Base-by-base conservation (phyloP, 352 stramenopile genomes). In the Pythium dissimile region DNA sequence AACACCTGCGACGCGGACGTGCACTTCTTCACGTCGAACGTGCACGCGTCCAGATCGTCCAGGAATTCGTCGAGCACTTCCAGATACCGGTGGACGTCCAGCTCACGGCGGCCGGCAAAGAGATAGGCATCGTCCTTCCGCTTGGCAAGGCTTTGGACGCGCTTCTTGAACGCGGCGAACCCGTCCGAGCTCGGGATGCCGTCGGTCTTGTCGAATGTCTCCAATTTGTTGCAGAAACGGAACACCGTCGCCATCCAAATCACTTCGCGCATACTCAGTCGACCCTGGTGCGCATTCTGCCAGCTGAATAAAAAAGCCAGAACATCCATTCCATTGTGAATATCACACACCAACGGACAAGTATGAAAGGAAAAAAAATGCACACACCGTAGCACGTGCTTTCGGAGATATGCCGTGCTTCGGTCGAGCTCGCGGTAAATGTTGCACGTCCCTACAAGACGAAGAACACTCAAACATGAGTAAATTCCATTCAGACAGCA, bases 211-310 rank as follows among this genome's bases (percentile, higher is more conserved):
- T 93, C 62, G 64, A 93, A 90, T 12, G 76, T 93, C 66, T 93
- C 79, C 21, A 93, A 69, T 66, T 84, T 81, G 64, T 91, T 91
- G 66, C 83, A 91, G 59, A 77, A 88, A 26, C 83, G 80, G 46
- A 93, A 93, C 16, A 86, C 75, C 5, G 89, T 75, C 6, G 83
- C 68, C 77, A 90, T 90, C 83, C 83, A 93, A 51, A 93, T 59
- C 24, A 90, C 77, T 59, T 91, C 80, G 32, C 79, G 78, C 44
- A 90, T 59, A 50, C 77, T 84, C 28, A 89, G 64, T 12, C 72
- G 75, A 35, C 81, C 81, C 34, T 92, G 79, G 55, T 92, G 81
- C 5, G 66, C 64, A 34, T 88, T 71, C 48, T 92, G 81, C 81
- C 81, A 92, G 42, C 68, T 76, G 31, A 7, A 47, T 21, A 5